Evolutionary conservation across 805 yeast species (phyloP), one percentile per base, ranked within the genome.

Genomic region (Teunomyces panamensis): DNA sequence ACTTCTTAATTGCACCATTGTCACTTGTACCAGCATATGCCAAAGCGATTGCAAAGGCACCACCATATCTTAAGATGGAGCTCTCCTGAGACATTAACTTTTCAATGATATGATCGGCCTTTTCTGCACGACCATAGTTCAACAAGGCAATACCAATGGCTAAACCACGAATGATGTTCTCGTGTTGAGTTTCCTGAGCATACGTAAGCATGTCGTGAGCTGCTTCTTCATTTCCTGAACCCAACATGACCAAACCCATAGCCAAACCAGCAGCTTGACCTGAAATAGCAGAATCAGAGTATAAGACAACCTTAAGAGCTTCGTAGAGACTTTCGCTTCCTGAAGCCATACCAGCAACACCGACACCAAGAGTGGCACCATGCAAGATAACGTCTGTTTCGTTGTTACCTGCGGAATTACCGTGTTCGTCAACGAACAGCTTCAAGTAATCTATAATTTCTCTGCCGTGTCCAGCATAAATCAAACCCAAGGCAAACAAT

Each of bases 11-110:
- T 8, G 97, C 97, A 46, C 74, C 73, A 68, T 90, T 90, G 67
- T 87, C 84, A 27, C 97, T 96, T 2, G 99, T 92, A 50, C 99
- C 99, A 47, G 94, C 96, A 67, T 92, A 94, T 1, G 99, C 98
- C 57, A 94, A 77, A 0, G 97, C 98, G 58, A 94, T 80, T 5
- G 97, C 85, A 67, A 84, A 90, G 42, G 94, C 94, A 63, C 96
- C 98, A 68, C 99, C 98, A 64, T 91, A 94, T 68, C 99, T 86
- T 54, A 94, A 77, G 46, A 86, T 81, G 4, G 96, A 79, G 56
- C 85, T 88, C 62, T 89, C 96, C 60, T 85, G 90, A 3, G 68
- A 73, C 59, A 89, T 67, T 60, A 94, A 73, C 55, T 77, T 73
- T 29, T 80, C 81, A 53, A 92, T 88, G 29, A 81, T 67, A 8